Base-by-base conservation (phyloP, 108 stramenopile species). In the Cyclotella cryptica region DNA sequence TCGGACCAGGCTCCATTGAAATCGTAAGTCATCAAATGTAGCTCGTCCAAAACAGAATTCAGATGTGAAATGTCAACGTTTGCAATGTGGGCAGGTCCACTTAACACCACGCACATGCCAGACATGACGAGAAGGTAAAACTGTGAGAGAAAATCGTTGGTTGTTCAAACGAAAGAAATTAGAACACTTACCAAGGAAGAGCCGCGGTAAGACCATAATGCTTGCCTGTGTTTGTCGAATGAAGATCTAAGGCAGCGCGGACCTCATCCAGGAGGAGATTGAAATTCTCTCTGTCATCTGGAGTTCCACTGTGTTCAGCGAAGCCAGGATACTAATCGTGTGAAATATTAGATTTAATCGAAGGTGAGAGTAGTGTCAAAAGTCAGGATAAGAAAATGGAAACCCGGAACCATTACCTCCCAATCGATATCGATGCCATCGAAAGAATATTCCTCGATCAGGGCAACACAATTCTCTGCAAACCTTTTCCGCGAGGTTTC, bases 201-300 rank as follows among this genome's bases (percentile, higher is more conserved):
- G 84, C 84, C 39, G 81, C 84, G 18, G 81, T 85, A 13, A 85
- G 55, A 14, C 81, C 81, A 54, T 78, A 85, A 28, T 46, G 78
- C 67, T 66, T 78, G 13, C 84, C 84, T 15, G 70, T 85, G 28
- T 69, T 58, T 12, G 41, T 60, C 15, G 58, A 66, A 26, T 77
- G 80, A 18, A 53, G 63, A 77, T 84, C 84, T 14, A 84, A 70
- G 17, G 46, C 59, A 0, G 69, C 30, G 0, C 84, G 74, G n/a
- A 84, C 76, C 18, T 84, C 84, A 45, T 77, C 75, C 10, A 84
- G 52, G 6, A 84, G 46, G 22, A 81, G 76, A 26, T 72, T 84
- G 28, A 81, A 84, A 53, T 77, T 81, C 51, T 49, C 53, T 19
- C 43, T 81, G 39, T 84, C 84, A 18, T 80, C 19, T 8, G 69